These are phyloP conservation scores for Fragaria iinumae DNA, from an alignment of 306 rosid genomes.

Conservation along the genomic window DNA sequence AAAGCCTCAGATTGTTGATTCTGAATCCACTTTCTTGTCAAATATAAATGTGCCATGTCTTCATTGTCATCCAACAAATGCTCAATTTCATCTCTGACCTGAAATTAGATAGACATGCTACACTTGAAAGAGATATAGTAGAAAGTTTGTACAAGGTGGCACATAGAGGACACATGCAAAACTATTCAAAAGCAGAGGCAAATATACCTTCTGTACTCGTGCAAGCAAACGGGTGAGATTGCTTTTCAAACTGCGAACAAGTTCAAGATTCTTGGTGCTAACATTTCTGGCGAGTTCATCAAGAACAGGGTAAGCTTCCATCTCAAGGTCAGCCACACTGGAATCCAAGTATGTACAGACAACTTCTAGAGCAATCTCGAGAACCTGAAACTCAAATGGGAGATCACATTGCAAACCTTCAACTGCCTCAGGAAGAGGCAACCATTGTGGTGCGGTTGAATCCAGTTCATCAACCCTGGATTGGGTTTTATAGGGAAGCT, in stretches of 20 bases:
- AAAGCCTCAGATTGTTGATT: constrained; percentile 71
- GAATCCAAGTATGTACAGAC: constrained; percentile 80
- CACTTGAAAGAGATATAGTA: not conserved
- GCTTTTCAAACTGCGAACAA: constrained; percentile 91
- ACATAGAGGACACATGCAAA: not conserved
- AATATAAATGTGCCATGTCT: constrained; percentile 91
- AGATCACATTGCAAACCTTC: constrained; percentile 81
- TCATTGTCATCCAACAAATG: constrained; percentile 94
- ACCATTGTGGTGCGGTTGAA: constrained; percentile 49
- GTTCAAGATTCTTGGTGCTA: constrained; percentile 97
- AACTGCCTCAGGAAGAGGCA: constrained; percentile 55
- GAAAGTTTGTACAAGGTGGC: not conserved
- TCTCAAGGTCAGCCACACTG: constrained; percentile 83
- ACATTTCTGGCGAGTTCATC: constrained; percentile 96
- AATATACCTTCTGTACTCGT: constrained; percentile 83
- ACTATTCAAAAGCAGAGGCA: not conserved
- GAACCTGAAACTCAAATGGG: constrained; percentile 95
- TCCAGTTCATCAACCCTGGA: constrained; percentile 33
- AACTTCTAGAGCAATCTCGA: constrained; percentile 90
- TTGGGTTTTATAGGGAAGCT: constrained; percentile 46
- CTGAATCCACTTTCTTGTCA: constrained; percentile 86
- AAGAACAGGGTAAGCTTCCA: constrained; percentile 83
- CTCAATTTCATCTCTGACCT: constrained; percentile 97
- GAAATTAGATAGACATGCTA: constrained; percentile 14
- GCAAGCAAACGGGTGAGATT: constrained; percentile 91